Evolutionary conservation across 805 yeast species (phyloP), one percentile per base, ranked within the genome.

Genomic region (Nakazawaea peltata): DNA sequence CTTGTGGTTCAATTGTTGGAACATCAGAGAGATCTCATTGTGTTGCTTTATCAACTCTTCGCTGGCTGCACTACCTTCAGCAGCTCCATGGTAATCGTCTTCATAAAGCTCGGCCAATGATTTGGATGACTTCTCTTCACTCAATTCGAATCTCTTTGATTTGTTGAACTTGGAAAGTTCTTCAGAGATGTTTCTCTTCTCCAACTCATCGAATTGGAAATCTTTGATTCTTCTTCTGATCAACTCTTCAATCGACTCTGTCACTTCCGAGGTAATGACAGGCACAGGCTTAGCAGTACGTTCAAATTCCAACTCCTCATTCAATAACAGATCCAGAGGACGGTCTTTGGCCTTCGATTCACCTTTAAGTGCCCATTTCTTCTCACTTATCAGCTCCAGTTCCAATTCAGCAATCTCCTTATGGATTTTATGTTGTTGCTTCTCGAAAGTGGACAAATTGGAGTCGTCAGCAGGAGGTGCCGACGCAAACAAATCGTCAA

Each of bases 211-310:
- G 54, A 87, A 90, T 41, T 81, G 77, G 28, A 65, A 74, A 40
- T 70, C 77, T 48, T 71, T 69, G 47, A 92, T 80, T 53, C 97
- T 74, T 47, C 84, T 71, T 55, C 85, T 72, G 48, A 90, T 90
- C 61, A 92, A 64, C 34, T 90, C 97, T 53, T 92, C 98, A 16
- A 90, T 59, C 1, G 82, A 64, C 47, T 84, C 94, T 0, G 97
- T 86, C 9, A 81, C 72, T 44, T 88, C 95, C 47, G 77, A 77
- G 1, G 98, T 92, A 37, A 88, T 84, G 5, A 88, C 87, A 0
- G 98, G 98, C 4, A 87, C 97, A 0, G 98, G 96, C 49, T 90
- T 90, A 7, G 96, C 77, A 5, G 87, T 84, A 50, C 97, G 73
- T 48, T 90, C 98, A 50, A 90, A 92, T 45, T 87, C 94, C 36